These are phyloP conservation scores for Capsicum pubescens DNA, from an alignment of 257 asterid species.

Conservation along the genomic window DNA sequence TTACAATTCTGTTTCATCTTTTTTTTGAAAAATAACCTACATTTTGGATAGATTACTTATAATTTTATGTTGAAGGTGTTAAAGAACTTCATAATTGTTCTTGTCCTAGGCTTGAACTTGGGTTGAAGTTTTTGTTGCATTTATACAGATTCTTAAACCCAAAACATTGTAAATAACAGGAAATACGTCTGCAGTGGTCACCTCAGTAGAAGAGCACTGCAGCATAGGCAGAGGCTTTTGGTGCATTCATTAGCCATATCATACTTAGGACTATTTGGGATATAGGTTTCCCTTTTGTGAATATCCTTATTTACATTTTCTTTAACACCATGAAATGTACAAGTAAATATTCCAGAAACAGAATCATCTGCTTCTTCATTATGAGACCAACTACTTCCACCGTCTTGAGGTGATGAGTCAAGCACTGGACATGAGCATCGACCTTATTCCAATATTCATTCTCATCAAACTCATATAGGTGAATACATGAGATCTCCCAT, in stretches of 20 bases:
- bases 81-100: no score
- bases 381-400: not conserved
- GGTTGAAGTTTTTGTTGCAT: no score
- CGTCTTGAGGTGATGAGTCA: slow-evolving; percentile 21
- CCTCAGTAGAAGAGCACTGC: slow-evolving; percentile 20
- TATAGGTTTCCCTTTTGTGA: not conserved
- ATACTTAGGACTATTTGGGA: not conserved
- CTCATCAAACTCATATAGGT: slow-evolving; percentile 29
- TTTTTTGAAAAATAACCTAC: no score
- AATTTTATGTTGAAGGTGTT: no score
- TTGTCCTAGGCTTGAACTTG: no score
- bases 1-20: no score
- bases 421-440: slow-evolving; percentile 5
- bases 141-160: no score
- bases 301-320: slow-evolving; percentile 17
- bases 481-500: slow-evolving; percentile 18
- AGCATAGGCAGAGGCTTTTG: slow-evolving; percentile 16
- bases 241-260: not conserved
- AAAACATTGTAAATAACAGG: not conserved
- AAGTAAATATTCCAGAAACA: slow-evolving; percentile 17
- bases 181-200: slow-evolving; percentile 9
- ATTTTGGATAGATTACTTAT: no score
- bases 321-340: not conserved
- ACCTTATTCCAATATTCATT: slow-evolving; percentile 23
- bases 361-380: slow-evolving; percentile 22